Percentiles rank a stretch among this genome's conserved stretches.
phyloP scores from a whole-genome alignment of 495 filamentous ascomycete species.

The Aspergillus wentii region DNA sequence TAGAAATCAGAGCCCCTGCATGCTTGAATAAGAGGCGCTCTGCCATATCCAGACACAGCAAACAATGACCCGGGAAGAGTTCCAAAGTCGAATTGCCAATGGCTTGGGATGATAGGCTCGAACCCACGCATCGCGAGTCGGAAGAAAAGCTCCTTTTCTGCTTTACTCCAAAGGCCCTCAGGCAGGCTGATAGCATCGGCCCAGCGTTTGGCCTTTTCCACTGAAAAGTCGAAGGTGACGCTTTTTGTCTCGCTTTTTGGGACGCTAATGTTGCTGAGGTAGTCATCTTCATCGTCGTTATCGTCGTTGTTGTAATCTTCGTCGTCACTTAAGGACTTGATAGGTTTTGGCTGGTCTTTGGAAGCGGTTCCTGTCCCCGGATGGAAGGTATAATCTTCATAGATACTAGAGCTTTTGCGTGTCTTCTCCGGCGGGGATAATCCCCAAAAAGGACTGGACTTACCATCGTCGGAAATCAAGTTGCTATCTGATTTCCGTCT shows the following conservation, averaged over 20 bases:
- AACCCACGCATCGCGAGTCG: constrained; percentile 54
- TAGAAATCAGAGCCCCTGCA: constrained; percentile 28
- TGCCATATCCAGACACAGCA: constrained; percentile 24
- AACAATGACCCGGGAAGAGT: constrained; percentile 58
- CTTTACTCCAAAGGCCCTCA: constrained; percentile 33
- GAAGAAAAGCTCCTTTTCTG: constrained; percentile 51
- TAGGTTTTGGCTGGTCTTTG: no score
- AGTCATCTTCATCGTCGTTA: neutral
- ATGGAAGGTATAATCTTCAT: no score
- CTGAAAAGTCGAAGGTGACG: constrained; percentile 22
- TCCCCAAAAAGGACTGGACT: no score
- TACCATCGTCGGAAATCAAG: no score
- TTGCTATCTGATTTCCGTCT: no score
- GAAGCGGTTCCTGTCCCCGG: no score
- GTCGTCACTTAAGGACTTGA: no score
- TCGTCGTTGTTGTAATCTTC: no score
- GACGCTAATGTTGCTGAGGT: neutral
- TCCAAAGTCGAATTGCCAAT: constrained; percentile 57
- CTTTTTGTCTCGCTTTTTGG: constrained; percentile 14
- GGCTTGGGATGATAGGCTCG: constrained; percentile 50
- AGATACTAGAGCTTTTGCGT: no score
- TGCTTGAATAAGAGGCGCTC: constrained; percentile 43
- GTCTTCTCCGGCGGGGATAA: no score
- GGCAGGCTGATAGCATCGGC: constrained; percentile 22
- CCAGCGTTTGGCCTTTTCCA: constrained; percentile 25